Conservation (phyloP, 495 filamentous ascomycete species). For the Amphirosellinia nigrospora region DNA sequence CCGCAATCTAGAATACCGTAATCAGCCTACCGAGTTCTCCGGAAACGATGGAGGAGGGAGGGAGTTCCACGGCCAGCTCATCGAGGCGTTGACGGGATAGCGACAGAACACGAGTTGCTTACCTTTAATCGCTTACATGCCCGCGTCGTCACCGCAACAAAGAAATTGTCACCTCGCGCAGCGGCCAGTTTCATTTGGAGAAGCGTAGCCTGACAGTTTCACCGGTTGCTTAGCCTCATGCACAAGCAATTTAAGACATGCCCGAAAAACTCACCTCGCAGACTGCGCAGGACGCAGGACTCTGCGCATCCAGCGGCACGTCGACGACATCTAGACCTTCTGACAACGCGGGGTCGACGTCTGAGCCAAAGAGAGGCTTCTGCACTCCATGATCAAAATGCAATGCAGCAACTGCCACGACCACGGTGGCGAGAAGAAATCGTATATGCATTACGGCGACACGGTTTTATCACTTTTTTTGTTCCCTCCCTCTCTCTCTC, state of each 20-base stretch:
- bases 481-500: no score
- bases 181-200: conserved; percentile 54
- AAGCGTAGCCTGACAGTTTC: conserved; percentile 46
- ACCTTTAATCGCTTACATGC: conserved; percentile 54
- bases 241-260: background rate
- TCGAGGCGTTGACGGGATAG: background rate
- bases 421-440: conserved; percentile 11
- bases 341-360: conserved; percentile 2
- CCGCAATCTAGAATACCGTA: conserved; percentile 38
- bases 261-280: conserved; percentile 50
- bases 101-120: conserved; percentile 18
- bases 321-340: conserved; percentile 32
- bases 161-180: conserved; percentile 47
- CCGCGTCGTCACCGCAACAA: conserved; percentile 50
- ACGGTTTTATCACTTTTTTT: background rate
- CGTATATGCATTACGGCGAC: conserved; percentile 13
- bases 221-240: background rate
- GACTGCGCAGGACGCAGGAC: conserved; percentile 50
- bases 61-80: background rate
- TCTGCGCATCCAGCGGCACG: conserved; percentile 47
- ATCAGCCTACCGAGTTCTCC: background rate
- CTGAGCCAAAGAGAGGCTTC: background rate
- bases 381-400: conserved; percentile 2
- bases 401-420: background rate
- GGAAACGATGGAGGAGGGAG: background rate